Percentiles rank a stretch among this genome's conserved stretches.
phyloP scores from a whole-genome alignment of 331 rosid genomes.

The Malus hybrid region DNA sequence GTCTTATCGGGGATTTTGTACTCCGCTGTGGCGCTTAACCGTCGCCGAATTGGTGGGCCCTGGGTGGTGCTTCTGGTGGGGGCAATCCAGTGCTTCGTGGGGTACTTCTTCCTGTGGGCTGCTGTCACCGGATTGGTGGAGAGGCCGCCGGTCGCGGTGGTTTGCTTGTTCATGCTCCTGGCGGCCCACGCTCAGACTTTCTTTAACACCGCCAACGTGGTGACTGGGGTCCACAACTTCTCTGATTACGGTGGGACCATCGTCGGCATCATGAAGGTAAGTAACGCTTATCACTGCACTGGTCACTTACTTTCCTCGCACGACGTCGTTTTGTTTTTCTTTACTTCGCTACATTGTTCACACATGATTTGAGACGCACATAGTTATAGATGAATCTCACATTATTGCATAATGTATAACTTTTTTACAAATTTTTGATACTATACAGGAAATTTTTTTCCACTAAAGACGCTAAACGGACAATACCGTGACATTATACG shows the following conservation, averaged over 20 bases:
- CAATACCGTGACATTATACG: too few species aligned
- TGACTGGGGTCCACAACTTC: constrained; percentile 75
- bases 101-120: constrained; percentile 71
- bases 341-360: not conserved
- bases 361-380: not conserved
- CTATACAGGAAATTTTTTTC: too few species aligned
- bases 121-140: constrained; percentile 55
- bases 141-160: constrained; percentile 51
- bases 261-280: constrained; percentile 85
- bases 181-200: constrained; percentile 69
- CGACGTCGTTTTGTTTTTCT: not conserved
- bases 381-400: not conserved
- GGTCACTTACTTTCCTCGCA: not conserved
- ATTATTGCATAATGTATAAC: too few species aligned
- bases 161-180: constrained; percentile 72
- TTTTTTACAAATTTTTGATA: too few species aligned
- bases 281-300: not conserved
- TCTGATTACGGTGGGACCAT: constrained; percentile 70
- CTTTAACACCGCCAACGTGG: constrained; percentile 72
- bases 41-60: constrained; percentile 37
- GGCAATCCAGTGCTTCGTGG: constrained; percentile 51
- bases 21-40: constrained; percentile 43
- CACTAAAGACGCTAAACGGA: too few species aligned
- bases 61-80: constrained; percentile 72
- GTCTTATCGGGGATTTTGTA: constrained; percentile 73